phyloP scores from a whole-genome alignment of 179 eudicot genomes.

The Spergularia azorica region DNA sequence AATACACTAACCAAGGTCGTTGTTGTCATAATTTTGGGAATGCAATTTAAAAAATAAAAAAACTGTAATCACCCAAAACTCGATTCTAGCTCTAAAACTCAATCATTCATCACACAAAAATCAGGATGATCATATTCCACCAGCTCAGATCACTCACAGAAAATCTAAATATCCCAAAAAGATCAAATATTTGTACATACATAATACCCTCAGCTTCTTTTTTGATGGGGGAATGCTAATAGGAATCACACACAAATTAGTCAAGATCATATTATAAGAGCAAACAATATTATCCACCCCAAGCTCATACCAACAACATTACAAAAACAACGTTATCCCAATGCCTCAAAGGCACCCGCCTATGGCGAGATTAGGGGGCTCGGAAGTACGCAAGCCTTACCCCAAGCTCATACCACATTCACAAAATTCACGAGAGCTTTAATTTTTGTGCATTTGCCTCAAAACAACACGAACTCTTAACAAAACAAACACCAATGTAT shows the following conservation, averaged over 20 bases:
- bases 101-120: not conserved
- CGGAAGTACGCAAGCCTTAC: too few relatives aligned
- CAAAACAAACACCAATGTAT: not conserved
- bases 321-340: too few relatives aligned
- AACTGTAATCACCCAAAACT: not conserved
- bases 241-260: not conserved
- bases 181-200: too few relatives aligned
- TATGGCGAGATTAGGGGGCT: too few relatives aligned
- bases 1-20: not conserved
- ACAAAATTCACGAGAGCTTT: not conserved
- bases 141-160: not conserved
- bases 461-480: not conserved
- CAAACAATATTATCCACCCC: not conserved
- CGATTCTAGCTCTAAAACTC: not conserved
- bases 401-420: not conserved
- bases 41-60: not conserved
- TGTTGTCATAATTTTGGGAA: not conserved
- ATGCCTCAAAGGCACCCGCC: too few relatives aligned
- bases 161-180: not conserved
- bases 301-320: not conserved
- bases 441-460: too few relatives aligned
- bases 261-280: not conserved
- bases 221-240: not conserved
- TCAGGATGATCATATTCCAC: not conserved
- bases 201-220: too few relatives aligned